Evolutionary conservation across 164 flowering plant species (phyloP).

Genomic region (Vitis rotundifolia): DNA sequence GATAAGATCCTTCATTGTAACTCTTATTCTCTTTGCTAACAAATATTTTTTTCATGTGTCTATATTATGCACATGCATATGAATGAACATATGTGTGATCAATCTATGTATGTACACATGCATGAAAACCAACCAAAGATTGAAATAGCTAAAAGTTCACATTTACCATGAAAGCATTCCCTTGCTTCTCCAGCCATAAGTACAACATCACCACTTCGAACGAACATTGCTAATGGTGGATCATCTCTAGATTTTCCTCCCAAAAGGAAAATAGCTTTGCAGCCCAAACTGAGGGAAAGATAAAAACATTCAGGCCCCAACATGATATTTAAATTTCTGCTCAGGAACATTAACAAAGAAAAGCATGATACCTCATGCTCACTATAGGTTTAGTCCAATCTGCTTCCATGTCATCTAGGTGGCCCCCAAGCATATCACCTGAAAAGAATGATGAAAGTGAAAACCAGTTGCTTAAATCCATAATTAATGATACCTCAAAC

Average conservation of each 20-base stretch:
- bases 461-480: not conserved
- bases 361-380: conserved; percentile 78
- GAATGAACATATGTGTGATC: too few relatives aligned
- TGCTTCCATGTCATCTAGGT: conserved; percentile 97
- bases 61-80: too few relatives aligned
- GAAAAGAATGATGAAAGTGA: conserved; percentile 1
- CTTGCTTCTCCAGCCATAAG: conserved; percentile 98
- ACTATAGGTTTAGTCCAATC: conserved; percentile 99
- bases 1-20: too few relatives aligned
- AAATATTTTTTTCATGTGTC: too few relatives aligned
- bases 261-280: conserved; percentile 94
- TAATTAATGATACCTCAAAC: not conserved
- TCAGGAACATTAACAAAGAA: not conserved
- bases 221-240: conserved; percentile 82
- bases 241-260: conserved; percentile 89
- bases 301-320: not conserved
- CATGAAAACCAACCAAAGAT: not conserved
- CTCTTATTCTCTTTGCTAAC: too few relatives aligned
- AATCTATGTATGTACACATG: too few relatives aligned
- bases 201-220: conserved; percentile 91
- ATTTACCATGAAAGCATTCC: conserved; percentile 95
- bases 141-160: conserved; percentile 2
- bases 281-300: conserved; percentile 66
- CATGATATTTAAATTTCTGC: not conserved
- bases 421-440: conserved; percentile 99